Percentiles rank a stretch among this genome's conserved stretches.
Conservation (phyloP, 148 eudicot genomes). For the Cornus kousa region DNA sequence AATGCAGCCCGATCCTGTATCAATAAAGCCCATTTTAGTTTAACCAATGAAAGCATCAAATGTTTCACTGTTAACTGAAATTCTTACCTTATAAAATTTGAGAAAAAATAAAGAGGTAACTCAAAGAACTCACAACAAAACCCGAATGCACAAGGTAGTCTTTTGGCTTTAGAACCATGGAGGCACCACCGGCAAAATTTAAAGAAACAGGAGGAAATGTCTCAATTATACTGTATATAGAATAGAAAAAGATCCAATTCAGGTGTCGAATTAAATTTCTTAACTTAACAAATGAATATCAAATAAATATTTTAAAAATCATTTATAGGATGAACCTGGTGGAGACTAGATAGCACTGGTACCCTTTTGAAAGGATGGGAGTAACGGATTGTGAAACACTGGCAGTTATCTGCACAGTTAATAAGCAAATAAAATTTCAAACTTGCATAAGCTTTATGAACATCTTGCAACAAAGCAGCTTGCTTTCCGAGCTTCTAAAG, state of each 20-base stretch:
- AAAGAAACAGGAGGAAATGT: slow-evolving; percentile 76
- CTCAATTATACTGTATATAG: slow-evolving; percentile 47
- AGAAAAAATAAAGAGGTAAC: slow-evolving; percentile 2
- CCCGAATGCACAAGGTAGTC: slow-evolving; percentile 79
- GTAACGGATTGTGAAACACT: slow-evolving; percentile 61
- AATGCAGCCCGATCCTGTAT: slow-evolving; percentile 79
- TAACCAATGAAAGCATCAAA: neutral
- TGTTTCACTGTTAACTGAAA: neutral
- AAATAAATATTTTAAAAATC: neutral
- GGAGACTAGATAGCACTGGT: slow-evolving; percentile 71
- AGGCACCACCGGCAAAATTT: slow-evolving; percentile 87
- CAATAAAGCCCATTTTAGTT: slow-evolving; percentile 9
- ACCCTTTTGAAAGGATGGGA: slow-evolving; percentile 58
- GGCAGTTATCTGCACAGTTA: slow-evolving; percentile 58
- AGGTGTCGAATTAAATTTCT: neutral
- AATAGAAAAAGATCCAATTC: slow-evolving; percentile 7
- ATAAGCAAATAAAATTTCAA: slow-evolving; percentile 10
- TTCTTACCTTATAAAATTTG: neutral
- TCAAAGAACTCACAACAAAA: slow-evolving; percentile 61
- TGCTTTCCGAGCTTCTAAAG: neutral
- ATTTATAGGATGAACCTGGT: slow-evolving; percentile 41
- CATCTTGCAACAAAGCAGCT: slow-evolving; percentile 10
- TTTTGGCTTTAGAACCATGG: slow-evolving; percentile 74
- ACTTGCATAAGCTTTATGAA: neutral
- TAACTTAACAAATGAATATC: neutral